Conservation (phyloP, 2,329 filamentous ascomycete genomes). For the Aspergillus felis region DNA sequence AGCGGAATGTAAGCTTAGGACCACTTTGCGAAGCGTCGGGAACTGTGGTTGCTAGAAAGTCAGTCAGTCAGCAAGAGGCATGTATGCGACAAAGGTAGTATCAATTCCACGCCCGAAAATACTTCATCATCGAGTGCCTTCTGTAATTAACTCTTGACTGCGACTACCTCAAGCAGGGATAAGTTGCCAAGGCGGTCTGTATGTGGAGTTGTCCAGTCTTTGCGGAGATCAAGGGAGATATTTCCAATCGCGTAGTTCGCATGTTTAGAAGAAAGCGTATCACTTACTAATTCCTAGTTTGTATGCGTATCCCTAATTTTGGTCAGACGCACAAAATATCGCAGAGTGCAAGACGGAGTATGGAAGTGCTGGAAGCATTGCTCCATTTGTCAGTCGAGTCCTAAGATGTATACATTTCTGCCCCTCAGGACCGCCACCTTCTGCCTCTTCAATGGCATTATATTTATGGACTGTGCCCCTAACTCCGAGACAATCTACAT, state of each 20-base stretch:
- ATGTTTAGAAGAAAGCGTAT: not conserved
- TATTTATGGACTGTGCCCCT: not conserved
- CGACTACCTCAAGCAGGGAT: not conserved
- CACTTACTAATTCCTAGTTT: not conserved
- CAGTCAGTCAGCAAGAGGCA: not conserved
- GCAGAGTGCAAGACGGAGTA: not conserved
- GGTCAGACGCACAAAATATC: not conserved
- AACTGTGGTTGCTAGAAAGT: not conserved
- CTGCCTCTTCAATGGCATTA: constrained; percentile 5
- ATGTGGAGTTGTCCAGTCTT: not conserved
- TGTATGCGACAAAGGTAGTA: not conserved
- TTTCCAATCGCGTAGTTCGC: not conserved
- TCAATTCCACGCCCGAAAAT: not conserved
- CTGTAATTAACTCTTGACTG: not conserved
- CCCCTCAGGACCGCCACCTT: constrained; percentile 4
- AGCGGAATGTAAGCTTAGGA: constrained; percentile 4
- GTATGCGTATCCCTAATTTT: not conserved
- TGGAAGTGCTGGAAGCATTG: not conserved
- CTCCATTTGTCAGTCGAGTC: not conserved
- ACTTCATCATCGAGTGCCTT: not conserved
- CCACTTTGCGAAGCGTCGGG: not conserved
- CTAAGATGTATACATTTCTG: constrained; percentile 2
- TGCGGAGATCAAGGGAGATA: not conserved
- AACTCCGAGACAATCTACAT: not conserved
- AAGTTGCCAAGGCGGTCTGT: constrained; percentile 1